phyloP scores from a whole-genome alignment of 805 yeast species.

The Wickerhamomyces bisporus region DNA sequence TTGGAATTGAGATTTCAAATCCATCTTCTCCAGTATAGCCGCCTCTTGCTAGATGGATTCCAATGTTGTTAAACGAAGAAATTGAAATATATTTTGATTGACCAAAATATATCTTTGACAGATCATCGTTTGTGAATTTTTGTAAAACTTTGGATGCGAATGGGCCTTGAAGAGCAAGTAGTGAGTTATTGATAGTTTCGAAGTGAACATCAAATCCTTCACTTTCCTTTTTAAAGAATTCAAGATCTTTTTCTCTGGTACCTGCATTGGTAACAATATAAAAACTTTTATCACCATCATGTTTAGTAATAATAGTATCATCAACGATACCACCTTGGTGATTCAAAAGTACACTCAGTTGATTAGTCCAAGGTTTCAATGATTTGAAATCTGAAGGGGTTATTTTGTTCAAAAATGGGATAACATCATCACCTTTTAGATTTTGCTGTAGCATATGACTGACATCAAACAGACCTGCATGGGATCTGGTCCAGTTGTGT shows the following conservation, averaged over 20 bases:
- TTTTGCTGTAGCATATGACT: slow-evolving; percentile 96
- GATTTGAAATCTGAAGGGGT: slow-evolving; percentile 82
- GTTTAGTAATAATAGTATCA: slow-evolving; percentile 87
- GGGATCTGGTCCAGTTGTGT: slow-evolving; percentile 86
- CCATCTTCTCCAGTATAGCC: slow-evolving; percentile 99
- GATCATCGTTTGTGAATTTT: slow-evolving; percentile 53
- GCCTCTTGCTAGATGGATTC: slow-evolving; percentile 81
- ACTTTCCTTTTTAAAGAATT: slow-evolving; percentile 54
- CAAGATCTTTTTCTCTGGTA: slow-evolving; percentile 75
- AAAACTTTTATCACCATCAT: slow-evolving; percentile 51
- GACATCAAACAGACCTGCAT: slow-evolving; percentile 92
- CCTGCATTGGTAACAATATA: slow-evolving; percentile 97
- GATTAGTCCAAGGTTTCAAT: slow-evolving; percentile 54
- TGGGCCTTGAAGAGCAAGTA: slow-evolving; percentile 94
- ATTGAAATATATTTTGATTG: slow-evolving; percentile 32
- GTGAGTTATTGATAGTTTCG: slow-evolving; percentile 59
- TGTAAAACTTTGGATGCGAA: slow-evolving; percentile 63
- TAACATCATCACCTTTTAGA: slow-evolving; percentile 63
- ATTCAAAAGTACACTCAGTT: slow-evolving; percentile 72
- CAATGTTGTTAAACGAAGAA: slow-evolving; percentile 30
- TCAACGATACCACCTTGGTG: slow-evolving; percentile 85
- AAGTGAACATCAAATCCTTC: slow-evolving; percentile 29
- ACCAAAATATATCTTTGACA: slow-evolving; percentile 70
- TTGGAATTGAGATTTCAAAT: slow-evolving; percentile 81
- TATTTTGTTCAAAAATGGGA: slow-evolving; percentile 63